Conservation (phyloP, 1,139 yeast species). For the Hanseniaspora sp. region DNA sequence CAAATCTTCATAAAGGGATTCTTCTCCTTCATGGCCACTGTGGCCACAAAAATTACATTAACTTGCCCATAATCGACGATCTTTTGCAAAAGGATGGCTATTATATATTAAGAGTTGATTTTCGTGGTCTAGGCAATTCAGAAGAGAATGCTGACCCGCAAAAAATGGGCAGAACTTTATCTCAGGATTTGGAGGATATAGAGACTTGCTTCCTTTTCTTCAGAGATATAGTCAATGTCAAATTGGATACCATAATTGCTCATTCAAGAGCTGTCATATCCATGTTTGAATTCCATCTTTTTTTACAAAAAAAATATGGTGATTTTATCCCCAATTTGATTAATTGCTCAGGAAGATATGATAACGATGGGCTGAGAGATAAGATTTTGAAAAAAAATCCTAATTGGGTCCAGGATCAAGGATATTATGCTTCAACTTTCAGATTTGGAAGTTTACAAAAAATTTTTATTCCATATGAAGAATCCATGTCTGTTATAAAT, state of each 20-base stretch:
- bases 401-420: conserved; percentile 31
- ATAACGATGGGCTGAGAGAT: conserved; percentile 31
- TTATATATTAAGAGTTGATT: conserved; percentile 64
- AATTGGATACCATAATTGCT: conserved; percentile 47
- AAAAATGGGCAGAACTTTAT: conserved; percentile 47
- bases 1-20: conserved; percentile 34
- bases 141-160: conserved; percentile 39
- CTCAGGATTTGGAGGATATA: conserved; percentile 60
- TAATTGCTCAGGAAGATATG: conserved; percentile 62
- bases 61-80: conserved; percentile 55
- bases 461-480: conserved; percentile 40
- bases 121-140: conserved; percentile 75
- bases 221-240: conserved; percentile 34
- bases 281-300: conserved; percentile 60
- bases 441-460: conserved; percentile 42
- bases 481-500: conserved; percentile 43
- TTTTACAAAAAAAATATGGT: conserved; percentile 26
- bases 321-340: conserved; percentile 52
- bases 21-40: conserved; percentile 64
- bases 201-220: conserved; percentile 40
- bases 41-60: conserved; percentile 74
- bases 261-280: conserved; percentile 78
- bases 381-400: conserved; percentile 27
- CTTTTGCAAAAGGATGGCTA: conserved; percentile 51
- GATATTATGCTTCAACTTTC: conserved; percentile 33